Evolutionary conservation across 2,329 filamentous ascomycete genomes (phyloP), one percentile per base, ranked within the genome.

Genomic region (Botryosphaeria dothidea): DNA sequence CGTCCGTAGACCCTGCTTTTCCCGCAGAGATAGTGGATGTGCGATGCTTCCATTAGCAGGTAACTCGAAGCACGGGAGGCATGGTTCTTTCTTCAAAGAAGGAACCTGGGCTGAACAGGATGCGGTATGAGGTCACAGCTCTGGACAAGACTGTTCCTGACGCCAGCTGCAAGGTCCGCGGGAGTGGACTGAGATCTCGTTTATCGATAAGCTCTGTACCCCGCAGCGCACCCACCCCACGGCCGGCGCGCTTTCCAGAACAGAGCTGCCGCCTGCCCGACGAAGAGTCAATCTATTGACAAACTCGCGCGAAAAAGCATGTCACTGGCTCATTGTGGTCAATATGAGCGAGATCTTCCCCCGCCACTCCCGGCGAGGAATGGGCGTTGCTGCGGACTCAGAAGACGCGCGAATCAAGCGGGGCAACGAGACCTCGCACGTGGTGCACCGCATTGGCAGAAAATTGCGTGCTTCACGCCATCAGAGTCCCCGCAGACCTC

Each of bases 381-480:
- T 46, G n/a, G 41, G 27, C 56, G 41, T 34, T 25, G 41, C 27
- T 19, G 38, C 23, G 8, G n/a, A 46, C n/a, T n/a, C 36, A 21
- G 23, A 43, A n/a, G 41, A 34, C n/a, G 56, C 56, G 25, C 56
- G 56, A 60, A 60, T 60, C 27, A 31, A 19, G 54, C 54, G 54
- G 54, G 54, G 23, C 54, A 21, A n/a, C 23, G 25, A 25, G 17
- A 19, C 15, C 56, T 60, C 56, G 46, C 25, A 36, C 54, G 54
- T 21, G 6, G 8, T 48, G 8, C 45, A 48, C n/a, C n/a, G 23
- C 13, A 51, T 51, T 21, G 49, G 49, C n/a, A 23, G n/a, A 41
- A 49, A 58, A 64, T 64, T 46, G 62, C 62, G 62, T 64, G 52
- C 51, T 58, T 41, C 11, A 46, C 51, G 62, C 62, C 51, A 48